phyloP scores from a whole-genome alignment of 495 filamentous ascomycete species.

The Talaromyces liani region DNA sequence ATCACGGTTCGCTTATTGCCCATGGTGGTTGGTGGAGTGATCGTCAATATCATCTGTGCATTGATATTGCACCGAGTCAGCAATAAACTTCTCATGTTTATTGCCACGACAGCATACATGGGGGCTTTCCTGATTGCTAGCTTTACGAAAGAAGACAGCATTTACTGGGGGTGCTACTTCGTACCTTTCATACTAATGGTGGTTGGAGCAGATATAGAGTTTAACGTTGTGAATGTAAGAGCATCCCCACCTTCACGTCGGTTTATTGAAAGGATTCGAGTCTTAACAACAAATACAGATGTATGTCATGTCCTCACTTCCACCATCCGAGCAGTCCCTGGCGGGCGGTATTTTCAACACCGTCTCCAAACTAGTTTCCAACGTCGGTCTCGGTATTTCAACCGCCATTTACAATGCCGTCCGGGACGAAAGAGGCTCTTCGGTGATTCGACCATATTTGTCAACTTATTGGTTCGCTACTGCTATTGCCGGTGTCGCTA shows the following conservation, averaged over 20 bases:
- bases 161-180: constrained; percentile 54
- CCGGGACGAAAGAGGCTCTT: constrained; percentile 10
- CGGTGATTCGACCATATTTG: constrained; percentile 20
- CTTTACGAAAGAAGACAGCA: constrained; percentile 31
- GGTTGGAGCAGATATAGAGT: constrained; percentile 50
- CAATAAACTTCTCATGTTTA: constrained; percentile 38
- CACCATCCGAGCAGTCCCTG: constrained; percentile 24
- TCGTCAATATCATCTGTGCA: constrained; percentile 48
- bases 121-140: constrained; percentile 48
- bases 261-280: not conserved
- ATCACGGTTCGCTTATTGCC: constrained; percentile 51
- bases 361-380: constrained; percentile 26
- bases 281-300: constrained; percentile 15
- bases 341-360: constrained; percentile 21
- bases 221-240: constrained; percentile 49
- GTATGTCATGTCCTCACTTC: constrained; percentile 34
- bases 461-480: constrained; percentile 25
- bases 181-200: constrained; percentile 42
- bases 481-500: constrained; percentile 19
- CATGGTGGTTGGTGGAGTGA: constrained; percentile 41
- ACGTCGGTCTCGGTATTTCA: constrained; percentile 24
- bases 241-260: not conserved
- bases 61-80: constrained; percentile 46
- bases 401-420: constrained; percentile 22
- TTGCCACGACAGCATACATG: constrained; percentile 35